Percentiles rank a stretch among this genome's conserved stretches.
Evolutionary conservation across 164 flowering plant genomes (phyloP).

Genomic region (Magnolia sinica): DNA sequence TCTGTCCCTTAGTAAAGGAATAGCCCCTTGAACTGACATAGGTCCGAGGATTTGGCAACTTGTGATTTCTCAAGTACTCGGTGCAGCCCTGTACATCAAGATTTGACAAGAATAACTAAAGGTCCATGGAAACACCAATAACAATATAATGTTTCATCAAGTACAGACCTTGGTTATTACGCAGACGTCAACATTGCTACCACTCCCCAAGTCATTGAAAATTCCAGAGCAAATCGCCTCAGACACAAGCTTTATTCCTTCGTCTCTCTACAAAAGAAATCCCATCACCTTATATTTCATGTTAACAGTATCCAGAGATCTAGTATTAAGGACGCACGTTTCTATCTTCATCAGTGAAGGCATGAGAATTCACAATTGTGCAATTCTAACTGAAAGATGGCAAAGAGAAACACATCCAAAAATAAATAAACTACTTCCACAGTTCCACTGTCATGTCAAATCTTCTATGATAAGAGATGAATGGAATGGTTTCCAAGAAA

Average conservation of each 20-base stretch:
- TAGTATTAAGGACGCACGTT: not conserved
- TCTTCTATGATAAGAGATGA: no score
- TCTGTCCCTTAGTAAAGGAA: conserved; percentile 64
- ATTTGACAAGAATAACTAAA: not conserved
- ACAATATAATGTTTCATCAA: not conserved
- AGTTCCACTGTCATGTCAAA: no score
- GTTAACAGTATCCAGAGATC: not conserved
- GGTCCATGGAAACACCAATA: not conserved
- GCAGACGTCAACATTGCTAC: conserved; percentile 96
- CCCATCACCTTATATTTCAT: not conserved
- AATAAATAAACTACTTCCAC: no score
- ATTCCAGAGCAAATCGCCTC: conserved; percentile 92
- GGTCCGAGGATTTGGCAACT: conserved; percentile 78
- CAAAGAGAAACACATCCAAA: no score
- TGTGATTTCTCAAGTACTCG: conserved; percentile 77
- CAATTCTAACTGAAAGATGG: no score
- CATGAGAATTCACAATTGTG: no score
- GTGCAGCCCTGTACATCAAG: conserved; percentile 49
- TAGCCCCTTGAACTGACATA: conserved; percentile 60
- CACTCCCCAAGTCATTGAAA: conserved; percentile 98
- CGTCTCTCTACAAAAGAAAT: conserved; percentile 66
- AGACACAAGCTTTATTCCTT: conserved; percentile 72
- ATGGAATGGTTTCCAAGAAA: no score
- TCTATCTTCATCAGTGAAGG: no score
- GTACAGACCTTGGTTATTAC: conserved; percentile 85